Evolutionary conservation across 108 stramenopile species (phyloP).

Genomic region (Stephanodiscus triporus): DNA sequence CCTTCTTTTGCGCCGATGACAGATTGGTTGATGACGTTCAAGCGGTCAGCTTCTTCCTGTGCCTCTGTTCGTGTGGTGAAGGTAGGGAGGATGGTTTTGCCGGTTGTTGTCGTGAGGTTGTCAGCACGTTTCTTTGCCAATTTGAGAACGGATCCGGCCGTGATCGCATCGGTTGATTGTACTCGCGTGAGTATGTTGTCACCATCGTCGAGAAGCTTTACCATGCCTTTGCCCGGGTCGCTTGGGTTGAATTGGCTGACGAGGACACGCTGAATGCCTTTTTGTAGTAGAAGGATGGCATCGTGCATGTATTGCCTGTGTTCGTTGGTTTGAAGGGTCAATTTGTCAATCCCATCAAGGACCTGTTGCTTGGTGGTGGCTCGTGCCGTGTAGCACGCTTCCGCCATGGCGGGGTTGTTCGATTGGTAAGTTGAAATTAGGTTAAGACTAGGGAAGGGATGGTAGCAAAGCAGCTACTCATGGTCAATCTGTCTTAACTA

Average conservation of each 20-base stretch:
- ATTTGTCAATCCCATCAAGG: too few species aligned
- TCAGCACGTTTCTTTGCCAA: neutral
- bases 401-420: too few species aligned
- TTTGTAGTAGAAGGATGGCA: neutral
- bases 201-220: neutral
- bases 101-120: neutral
- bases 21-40: neutral
- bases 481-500: too few species aligned
- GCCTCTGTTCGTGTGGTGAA: neutral
- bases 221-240: neutral
- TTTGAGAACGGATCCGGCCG: neutral
- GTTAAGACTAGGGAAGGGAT: too few species aligned
- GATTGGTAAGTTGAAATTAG: too few species aligned
- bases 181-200: neutral
- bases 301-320: neutral
- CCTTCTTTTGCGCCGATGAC: neutral
- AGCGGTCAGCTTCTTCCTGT: neutral
- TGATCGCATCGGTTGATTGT: neutral
- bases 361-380: too few species aligned
- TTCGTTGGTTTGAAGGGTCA: too few species aligned
- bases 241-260: neutral
- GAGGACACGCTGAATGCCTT: neutral
- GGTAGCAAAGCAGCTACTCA: too few species aligned
- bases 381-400: too few species aligned
- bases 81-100: neutral